Evolutionary conservation across 371 early-diverging fungal species (phyloP).

Genomic region (Dichotomocladium elegans): DNA sequence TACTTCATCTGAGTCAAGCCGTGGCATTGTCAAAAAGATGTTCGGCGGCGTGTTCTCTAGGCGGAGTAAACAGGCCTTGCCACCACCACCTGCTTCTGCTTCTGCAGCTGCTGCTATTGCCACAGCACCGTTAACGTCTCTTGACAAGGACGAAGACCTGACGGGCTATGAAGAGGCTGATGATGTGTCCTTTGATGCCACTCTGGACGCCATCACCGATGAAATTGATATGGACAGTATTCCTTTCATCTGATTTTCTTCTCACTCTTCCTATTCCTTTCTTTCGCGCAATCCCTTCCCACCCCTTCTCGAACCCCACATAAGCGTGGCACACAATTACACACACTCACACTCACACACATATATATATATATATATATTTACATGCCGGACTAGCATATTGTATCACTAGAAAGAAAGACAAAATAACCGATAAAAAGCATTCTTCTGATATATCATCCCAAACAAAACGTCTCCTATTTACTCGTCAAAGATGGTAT

Average conservation of each 20-base stretch:
- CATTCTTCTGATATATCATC: no score
- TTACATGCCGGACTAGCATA: no score
- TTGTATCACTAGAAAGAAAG: no score
- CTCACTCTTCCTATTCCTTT: no score
- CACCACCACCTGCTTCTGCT: no score
- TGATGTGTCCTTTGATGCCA: conserved; percentile 37
- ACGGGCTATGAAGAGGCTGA: conserved; percentile 32
- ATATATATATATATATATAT: neutral
- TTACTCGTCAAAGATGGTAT: conserved; percentile 28
- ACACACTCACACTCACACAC: no score
- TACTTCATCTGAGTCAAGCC: neutral
- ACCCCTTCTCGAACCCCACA: neutral
- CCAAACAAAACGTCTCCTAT: no score
- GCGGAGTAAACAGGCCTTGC: no score
- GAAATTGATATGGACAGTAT: conserved; percentile 53
- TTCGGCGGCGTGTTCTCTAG: conserved; percentile 31
- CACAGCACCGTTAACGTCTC: conserved; percentile 6
- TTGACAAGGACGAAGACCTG: neutral
- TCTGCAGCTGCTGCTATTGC: conserved; percentile 19
- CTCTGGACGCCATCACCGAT: conserved; percentile 38
- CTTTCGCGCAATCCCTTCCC: no score
- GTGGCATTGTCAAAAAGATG: conserved; percentile 26
- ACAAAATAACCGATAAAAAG: no score
- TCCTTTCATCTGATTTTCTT: conserved; percentile 47
- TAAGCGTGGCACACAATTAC: neutral